These are phyloP conservation scores for Blastobotrys illinoisensis DNA, from an alignment of 1,139 yeast genomes.

Conservation along the genomic window DNA sequence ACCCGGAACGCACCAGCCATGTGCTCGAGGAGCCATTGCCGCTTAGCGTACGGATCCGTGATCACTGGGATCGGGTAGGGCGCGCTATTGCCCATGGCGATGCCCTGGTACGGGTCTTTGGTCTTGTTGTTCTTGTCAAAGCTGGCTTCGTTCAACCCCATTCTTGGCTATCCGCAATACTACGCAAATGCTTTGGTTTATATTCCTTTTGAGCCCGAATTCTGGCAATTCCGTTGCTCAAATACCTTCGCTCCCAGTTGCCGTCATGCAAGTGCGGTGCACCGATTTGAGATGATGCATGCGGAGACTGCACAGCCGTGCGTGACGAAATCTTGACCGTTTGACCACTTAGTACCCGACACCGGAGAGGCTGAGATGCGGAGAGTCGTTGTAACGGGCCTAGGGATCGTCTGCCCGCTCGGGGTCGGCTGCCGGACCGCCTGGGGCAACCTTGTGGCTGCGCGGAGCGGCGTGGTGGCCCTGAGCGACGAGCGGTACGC, in stretches of 20 bases:
- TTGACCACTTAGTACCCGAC: background rate
- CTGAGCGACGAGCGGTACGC: constrained; percentile 48
- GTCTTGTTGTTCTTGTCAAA: background rate
- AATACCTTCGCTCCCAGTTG: constrained; percentile 2
- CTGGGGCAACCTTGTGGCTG: constrained; percentile 34
- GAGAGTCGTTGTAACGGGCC: constrained; percentile 87
- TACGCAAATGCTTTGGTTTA: too few relatives aligned
- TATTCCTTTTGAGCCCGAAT: too few relatives aligned
- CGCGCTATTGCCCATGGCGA: constrained; percentile 20
- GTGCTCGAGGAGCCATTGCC: constrained; percentile 64
- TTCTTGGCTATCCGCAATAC: too few relatives aligned
- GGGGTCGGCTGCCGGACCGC: constrained; percentile 50
- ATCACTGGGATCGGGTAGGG: constrained; percentile 44
- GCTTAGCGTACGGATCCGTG: constrained; percentile 44
- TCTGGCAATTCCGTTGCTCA: background rate
- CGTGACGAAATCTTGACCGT: background rate
- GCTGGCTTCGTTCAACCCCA: background rate
- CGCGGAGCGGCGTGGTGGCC: constrained; percentile 33
- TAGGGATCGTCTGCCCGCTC: constrained; percentile 80
- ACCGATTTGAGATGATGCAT: background rate
- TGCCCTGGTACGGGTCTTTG: background rate
- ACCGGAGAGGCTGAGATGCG: constrained; percentile 13
- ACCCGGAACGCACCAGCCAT: constrained; percentile 81
- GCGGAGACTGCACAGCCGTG: background rate
- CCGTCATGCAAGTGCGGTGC: background rate